Evolutionary conservation across 2,329 filamentous ascomycete genomes (phyloP).

Genomic region (Amauroascus niger): DNA sequence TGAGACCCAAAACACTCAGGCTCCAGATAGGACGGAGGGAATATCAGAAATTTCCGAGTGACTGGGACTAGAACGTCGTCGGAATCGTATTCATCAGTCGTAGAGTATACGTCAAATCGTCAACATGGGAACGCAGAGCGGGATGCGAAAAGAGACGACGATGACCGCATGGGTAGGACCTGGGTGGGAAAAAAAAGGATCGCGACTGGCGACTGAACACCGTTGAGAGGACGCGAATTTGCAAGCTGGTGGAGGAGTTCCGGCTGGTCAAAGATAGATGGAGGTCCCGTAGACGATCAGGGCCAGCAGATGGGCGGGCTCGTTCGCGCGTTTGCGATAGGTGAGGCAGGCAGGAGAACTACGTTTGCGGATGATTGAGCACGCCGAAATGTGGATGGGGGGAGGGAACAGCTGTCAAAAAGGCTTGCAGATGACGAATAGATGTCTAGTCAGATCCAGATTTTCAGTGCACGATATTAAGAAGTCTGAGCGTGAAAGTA

Average conservation of each 20-base stretch:
- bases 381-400: neutral
- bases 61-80: conserved; percentile 4
- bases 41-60: conserved; percentile 23
- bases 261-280: neutral
- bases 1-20: conserved; percentile 2
- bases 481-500: neutral
- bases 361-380: neutral
- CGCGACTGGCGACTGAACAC: neutral
- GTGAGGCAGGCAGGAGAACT: neutral
- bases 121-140: conserved; percentile 1
- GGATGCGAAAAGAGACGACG: neutral
- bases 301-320: neutral
- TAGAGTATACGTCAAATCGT: conserved; percentile 13
- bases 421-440: neutral
- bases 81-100: conserved; percentile 16
- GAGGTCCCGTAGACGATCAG: neutral
- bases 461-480: neutral
- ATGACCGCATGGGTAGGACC: conserved; percentile 1
- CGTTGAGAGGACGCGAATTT: neutral
- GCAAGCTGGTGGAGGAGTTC: neutral
- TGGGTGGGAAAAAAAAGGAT: neutral
- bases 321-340: neutral
- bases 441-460: too few species aligned
- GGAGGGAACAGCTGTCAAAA: neutral
- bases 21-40: neutral